Base-by-base conservation (phyloP, 106 monocot species). In the Apostasia shenzhenica region DNA sequence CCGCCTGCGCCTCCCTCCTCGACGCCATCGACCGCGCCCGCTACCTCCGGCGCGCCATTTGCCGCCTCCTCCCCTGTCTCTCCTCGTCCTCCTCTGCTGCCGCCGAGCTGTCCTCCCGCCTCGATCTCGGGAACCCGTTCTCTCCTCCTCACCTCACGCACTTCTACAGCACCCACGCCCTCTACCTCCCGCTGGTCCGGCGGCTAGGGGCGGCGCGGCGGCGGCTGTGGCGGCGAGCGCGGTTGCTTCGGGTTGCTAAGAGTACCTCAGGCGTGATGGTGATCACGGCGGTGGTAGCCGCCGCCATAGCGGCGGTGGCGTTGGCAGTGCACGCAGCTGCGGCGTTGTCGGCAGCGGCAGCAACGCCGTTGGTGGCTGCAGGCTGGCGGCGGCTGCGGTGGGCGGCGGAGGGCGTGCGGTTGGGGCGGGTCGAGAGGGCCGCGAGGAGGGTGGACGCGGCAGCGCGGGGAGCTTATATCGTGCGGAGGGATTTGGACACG, bases 391-490 rank as follows among this genome's bases (percentile, higher is more conserved):
- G 47, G 38, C 8, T 45, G 51, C 3, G 61, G 48, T 14, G 57
- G 63, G 2, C 1, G 46, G 4, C 40, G 52, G 47, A 44, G 75
- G 46, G 39, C 48, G n/a, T 37, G 43, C 39, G 62, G 4, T 5
- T 45, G 72, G 8, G 59, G 8, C n/a, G 68, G 71, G 10, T 79
- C 40, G 68, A 69, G 63, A 53, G 49, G 54, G 68, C 67, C 50
- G 71, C 48, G 52, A 59, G 59, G 47, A 75, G 67, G 76, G 72
- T 87, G 68, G 95, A 92, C 73, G 84, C 78, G 52, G 92, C 92
- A 40, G 77, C 92, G 44, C 86, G 73, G 72, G 95, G 92, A 46
- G 86, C 92, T 12, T 97, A 92, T 65, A 89, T 97, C 9, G 76
- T 89, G 41, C 82, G 69, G 73, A 72, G 85, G 69, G 89, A 89